Base-by-base conservation (phyloP, 23 red algal species). In the Pyropia haitanensis region DNA sequence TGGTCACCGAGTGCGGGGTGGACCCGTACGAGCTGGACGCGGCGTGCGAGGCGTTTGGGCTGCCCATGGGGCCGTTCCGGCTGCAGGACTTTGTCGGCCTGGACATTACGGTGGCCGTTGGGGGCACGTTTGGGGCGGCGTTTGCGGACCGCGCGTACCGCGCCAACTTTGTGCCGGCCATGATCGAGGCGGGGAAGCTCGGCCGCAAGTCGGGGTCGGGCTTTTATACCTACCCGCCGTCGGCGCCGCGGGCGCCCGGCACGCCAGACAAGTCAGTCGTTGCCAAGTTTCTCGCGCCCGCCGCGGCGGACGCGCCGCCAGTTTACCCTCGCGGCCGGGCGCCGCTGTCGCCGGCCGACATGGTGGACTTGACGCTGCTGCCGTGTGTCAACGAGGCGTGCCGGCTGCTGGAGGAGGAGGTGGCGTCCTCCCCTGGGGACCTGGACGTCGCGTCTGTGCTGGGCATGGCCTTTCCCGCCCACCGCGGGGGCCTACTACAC, bases 41-140 rank as follows among this genome's bases (percentile, higher is more conserved):
- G 24, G 94, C 83, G 18, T 75, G 65, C 26, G 85, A 90, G 65
- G 63, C 69, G 24, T 84, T 98, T 74, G 94, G 94, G 30, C 65
- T 98, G 70, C 85, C 94, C 21, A 91, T 98, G 86, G 94, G 94
- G 2, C 85, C 94, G 5, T 98, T 98, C 55, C 58, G 83, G 39
- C 67, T 98, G 23, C 60, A 68, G 21, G 94, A 98, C 59, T 63
- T 91, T 10, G 94, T 98, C n/a, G 94, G 94, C 25, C 57, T 98
- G n/a, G 94, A 98, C 66, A 82, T 98, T 18, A 66, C 67, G 29
- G 94, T 83, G 51, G 85, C 94, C 19, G 87, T 98, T 18, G 76
- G 74, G 19, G 66, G 56, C 2, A 80, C 87, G 26, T 90, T 88
- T 60, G 71, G 71, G 51, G 55, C 79, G 52, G 71, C 94, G 19